Percentiles rank a stretch among this genome's conserved stretches.
Conservation (phyloP, 345 rosid genomes). For the Populus deltoides region DNA sequence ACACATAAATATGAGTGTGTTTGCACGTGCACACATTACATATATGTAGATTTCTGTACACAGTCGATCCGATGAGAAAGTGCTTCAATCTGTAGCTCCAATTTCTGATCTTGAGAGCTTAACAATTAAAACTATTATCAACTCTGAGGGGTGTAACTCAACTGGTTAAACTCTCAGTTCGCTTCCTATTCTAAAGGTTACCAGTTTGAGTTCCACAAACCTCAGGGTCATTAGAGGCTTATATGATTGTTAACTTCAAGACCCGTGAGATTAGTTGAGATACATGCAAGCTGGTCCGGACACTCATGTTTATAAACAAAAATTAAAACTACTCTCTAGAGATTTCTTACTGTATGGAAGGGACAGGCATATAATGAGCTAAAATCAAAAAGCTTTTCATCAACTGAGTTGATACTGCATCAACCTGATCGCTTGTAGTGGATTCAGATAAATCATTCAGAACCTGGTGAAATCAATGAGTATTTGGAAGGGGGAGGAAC, state of each 20-base stretch:
- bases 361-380: not conserved
- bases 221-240: too few relatives aligned
- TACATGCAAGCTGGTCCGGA: too few relatives aligned
- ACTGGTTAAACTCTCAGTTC: fast-evolving
- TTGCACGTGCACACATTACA: too few relatives aligned
- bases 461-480: not conserved
- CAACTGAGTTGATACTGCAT: not conserved
- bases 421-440: not conserved
- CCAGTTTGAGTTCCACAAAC: too few relatives aligned
- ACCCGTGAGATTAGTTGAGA: too few relatives aligned
- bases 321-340: not conserved
- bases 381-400: not conserved
- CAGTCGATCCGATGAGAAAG: not conserved
- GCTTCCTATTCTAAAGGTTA: fast-evolving
- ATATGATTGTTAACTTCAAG: too few relatives aligned
- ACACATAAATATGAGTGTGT: too few relatives aligned
- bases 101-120: not conserved
- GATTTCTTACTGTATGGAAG: not conserved
- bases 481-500: not conserved
- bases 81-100: not conserved
- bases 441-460: not conserved
- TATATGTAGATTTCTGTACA: not conserved
- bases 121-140: not conserved
- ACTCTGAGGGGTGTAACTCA: too few relatives aligned
- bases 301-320: not conserved